A percentile compares a stretch with the other conserved stretches of the same genome.
Evolutionary conservation across 257 asterid species (phyloP).

Genomic region (Leonotis leonurus): DNA sequence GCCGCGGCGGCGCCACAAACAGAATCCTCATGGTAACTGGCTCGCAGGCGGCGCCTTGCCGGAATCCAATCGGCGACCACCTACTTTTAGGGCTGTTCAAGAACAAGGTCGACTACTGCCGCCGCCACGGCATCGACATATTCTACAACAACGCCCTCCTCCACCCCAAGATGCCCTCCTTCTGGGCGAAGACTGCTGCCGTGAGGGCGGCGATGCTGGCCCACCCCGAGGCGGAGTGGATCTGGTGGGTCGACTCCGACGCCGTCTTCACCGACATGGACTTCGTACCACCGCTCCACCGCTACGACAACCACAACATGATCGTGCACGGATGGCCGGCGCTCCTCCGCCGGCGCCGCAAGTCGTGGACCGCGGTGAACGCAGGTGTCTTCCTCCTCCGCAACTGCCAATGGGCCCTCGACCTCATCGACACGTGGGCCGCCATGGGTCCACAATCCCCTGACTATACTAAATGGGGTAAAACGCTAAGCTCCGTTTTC

Average conservation of each 20-base stretch:
- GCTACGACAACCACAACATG: slow-evolving; percentile 54
- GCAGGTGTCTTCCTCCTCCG: slow-evolving; percentile 94
- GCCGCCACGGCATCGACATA: slow-evolving; percentile 78
- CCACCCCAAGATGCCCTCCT: slow-evolving; percentile 79
- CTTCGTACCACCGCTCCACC: slow-evolving; percentile 56
- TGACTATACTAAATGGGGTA: slow-evolving; percentile 71
- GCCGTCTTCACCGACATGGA: slow-evolving; percentile 99
- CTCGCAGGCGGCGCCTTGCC: slow-evolving; percentile 76
- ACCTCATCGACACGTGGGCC: slow-evolving; percentile 77
- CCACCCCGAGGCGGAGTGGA: slow-evolving; percentile 97
- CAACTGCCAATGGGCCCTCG: slow-evolving; percentile 88
- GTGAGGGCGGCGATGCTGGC: slow-evolving; percentile 88
- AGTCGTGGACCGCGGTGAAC: slow-evolving; percentile 91
- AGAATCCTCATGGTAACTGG: slow-evolving; percentile 83
- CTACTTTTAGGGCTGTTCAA: slow-evolving; percentile 68
- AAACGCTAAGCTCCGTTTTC: slow-evolving; percentile 37
- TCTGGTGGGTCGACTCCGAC: slow-evolving; percentile 99
- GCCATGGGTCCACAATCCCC: slow-evolving; percentile 88
- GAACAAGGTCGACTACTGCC: slow-evolving; percentile 88
- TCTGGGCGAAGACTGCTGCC: slow-evolving; percentile 87
- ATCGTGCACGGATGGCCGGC: slow-evolving; percentile 86
- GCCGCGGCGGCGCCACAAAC: slow-evolving; percentile 34
- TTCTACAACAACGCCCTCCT: slow-evolving; percentile 76
- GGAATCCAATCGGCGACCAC: slow-evolving; percentile 80
- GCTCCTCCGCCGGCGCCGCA: slow-evolving; percentile 35